Base-by-base conservation (phyloP, 2,329 filamentous ascomycete species). In the Stagonosporopsis tanaceti region DNA sequence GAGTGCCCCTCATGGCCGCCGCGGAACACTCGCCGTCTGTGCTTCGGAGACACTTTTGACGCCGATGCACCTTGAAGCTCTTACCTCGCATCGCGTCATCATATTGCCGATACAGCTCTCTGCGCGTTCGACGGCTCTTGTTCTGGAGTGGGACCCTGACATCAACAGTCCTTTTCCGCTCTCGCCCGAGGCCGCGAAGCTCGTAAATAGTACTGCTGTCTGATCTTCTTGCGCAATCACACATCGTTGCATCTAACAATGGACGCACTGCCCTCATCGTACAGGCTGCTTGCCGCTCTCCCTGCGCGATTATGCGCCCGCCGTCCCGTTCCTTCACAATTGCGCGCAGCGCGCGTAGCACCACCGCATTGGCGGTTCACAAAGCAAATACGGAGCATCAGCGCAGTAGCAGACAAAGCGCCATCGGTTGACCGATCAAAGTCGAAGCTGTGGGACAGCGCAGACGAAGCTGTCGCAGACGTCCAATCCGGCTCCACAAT, bases 381-480 rank as follows among this genome's bases (percentile, higher is more conserved):
- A 9, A 63, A 63, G 27, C 69, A 72, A 47, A 58, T 58, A 34
- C 59, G 70, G 58, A 59, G 60, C 50, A 68, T 69, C 45, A 71
- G 63, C 40, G 59, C 62, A 8, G 64, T 69, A 11, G 47, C 63
- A 8, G 30, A 57, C 2, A 63, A 62, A 56, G 71, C 70, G 32
- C 74, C 74, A 0, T 50, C 55, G 8, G 73, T 75, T 51, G 71
- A 75, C 44, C 74, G 74, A 41, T 71, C 73, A 8, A 67, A 65
- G 32, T 75, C 73, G 15, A 77, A 77, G 57, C 65, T 76, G 9
- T 76, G 70, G 62, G 67, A 70, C 38, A 73, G 71, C 25, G 75
- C 75, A 37, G 71, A 75, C 30, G 72, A 74, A 59, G 76, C 76
- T 35, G 71, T 77, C 28, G 69, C 70, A 37, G 76, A 77, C 51